These are phyloP conservation scores for Leccinum rimulosum DNA, from an alignment of 768 basidiomycete genomes.

Conservation along the genomic window DNA sequence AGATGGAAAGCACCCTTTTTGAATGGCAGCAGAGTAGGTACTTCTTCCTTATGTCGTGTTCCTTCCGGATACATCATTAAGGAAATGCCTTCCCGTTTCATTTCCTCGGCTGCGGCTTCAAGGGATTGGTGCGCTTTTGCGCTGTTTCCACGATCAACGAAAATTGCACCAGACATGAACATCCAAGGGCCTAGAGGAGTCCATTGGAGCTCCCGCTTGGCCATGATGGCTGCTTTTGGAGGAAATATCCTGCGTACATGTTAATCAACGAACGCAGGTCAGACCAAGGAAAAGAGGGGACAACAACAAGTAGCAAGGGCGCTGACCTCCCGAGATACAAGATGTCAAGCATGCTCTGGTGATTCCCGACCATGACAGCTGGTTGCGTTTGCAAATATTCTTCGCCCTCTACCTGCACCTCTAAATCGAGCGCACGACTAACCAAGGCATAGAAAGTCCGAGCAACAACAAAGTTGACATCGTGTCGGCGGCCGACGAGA, in stretches of 20 bases:
- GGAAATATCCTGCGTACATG: slow-evolving; percentile 69
- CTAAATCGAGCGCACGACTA: slow-evolving; percentile 60
- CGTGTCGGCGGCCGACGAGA: slow-evolving; percentile 64
- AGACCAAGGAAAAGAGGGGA: slow-evolving; percentile 6
- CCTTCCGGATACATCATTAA: slow-evolving; percentile 98
- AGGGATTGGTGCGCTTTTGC: slow-evolving; percentile 72
- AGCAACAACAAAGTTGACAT: slow-evolving; percentile 83
- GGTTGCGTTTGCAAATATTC: slow-evolving; percentile 75
- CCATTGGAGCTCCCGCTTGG: slow-evolving; percentile 87
- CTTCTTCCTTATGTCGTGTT: slow-evolving; percentile 71
- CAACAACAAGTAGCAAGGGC: slow-evolving; percentile 13
- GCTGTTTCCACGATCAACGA: slow-evolving; percentile 85
- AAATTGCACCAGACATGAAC: slow-evolving; percentile 85
- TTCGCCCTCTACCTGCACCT: slow-evolving; percentile 79
- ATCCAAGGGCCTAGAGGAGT: slow-evolving; percentile 91
- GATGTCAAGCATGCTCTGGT: slow-evolving; percentile 92
- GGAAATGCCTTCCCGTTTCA: slow-evolving; percentile 69
- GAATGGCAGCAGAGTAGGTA: slow-evolving; percentile 74
- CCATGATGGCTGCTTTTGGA: slow-evolving; percentile 79
- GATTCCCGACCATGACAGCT: slow-evolving; percentile 80
- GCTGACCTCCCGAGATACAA: slow-evolving; percentile 75
- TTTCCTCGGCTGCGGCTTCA: slow-evolving; percentile 69
- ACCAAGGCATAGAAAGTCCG: slow-evolving; percentile 75
- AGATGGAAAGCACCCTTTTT: slow-evolving; percentile 99
- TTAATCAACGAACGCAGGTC: slow-evolving; percentile 4